Evolutionary conservation across 139 green algal genomes (phyloP), one percentile per base, ranked within the genome.

Genomic region (Chlorella sp.): DNA sequence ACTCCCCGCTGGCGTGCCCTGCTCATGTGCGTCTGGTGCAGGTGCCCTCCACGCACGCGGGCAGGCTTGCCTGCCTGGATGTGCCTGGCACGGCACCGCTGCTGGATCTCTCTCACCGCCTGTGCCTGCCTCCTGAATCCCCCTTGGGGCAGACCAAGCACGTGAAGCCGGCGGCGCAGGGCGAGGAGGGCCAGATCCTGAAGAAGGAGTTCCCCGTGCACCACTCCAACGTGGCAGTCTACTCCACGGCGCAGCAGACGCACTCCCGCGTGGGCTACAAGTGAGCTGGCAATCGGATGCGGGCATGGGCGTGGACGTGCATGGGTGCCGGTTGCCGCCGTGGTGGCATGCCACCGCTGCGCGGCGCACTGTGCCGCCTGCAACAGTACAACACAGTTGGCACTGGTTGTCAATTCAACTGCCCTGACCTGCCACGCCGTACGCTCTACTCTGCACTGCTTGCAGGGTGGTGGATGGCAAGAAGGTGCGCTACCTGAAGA

Each of bases 221-320:
- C 89, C 94, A 98, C 88, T 98, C 93, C 65, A 99, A 99, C 86
- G 97, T 99, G 41, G 96, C 97, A 92, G 93, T 96, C 84, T 99
- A 96, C 84, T 97, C 91, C 48, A 94, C 91, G 78, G 84, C 96
- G 88, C 81, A 94, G 79, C 87, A 94, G 83, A 82, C 93, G n/a
- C 86, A 89, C 75, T 94, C 88, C 82, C 85, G 94, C 24, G 83
- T 98, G 26, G 96, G 92, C 8, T 87, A 94, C 90, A 98, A 96
- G 92, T 91, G 81, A 79, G 84, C 58, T 5, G n/a, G n/a, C n/a
- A n/a, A n/a, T n/a, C n/a, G n/a, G n/a, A n/a, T n/a, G n/a, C n/a
- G n/a, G n/a, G n/a, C n/a, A n/a, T n/a, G n/a, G n/a, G n/a, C n/a
- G n/a, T n/a, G 46, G 46, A 11, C 60, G 30, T 86, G 41, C 56